Base-by-base conservation (phyloP, 2,329 filamentous ascomycete species). In the Aspergillus piperis region DNA sequence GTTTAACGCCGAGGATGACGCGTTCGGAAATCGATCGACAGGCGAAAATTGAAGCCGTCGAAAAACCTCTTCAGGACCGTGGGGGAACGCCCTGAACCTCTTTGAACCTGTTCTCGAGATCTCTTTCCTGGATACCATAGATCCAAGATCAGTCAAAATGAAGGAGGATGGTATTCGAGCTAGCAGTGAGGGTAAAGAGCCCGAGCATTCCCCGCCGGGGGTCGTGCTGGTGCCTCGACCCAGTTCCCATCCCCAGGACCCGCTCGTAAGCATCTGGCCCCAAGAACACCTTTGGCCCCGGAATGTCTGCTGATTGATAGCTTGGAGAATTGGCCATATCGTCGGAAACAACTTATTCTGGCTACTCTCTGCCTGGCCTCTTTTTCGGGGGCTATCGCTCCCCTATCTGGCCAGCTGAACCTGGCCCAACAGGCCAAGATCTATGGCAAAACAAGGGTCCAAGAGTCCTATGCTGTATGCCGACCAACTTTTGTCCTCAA, bases 201-300 rank as follows among this genome's bases (percentile, higher is more conserved):
- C 47, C 3, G 47, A n/a, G 2, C 13, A n/a, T 2, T 23, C 23
- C 47, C 25, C 47, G 15, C 23, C 15, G 7, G 69, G 71, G n/a
- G 13, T 49, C 11, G 30, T 54, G 13, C 23, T 59, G 30, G 42
- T 55, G 19, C 57, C 50, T 11, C 23, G 25, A 17, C 50, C 57
- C 23, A 48, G 42, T 44, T 39, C 48, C 23, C 17, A 32, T 19
- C 41, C 48, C 3, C 21, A 21, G 23, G 56, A 58, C 25, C 56
- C 56, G 38, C 39, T 58, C 36, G 56, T 58, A 52, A 44, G 56
- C 52, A 42, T 10, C 2, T 19, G 21, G 10, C 27, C 27, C 32
- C 36, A 19, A 17, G 19, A 5, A 19, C 54, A 27, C 7, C 8
- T 8, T 21, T 36, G 32, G 21, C 8, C 42, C 19, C 19, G 3